Evolutionary conservation across 1,284 basidiomycete genomes (phyloP), one percentile per base, ranked within the genome.

Genomic region (Cryptococcus sp.): DNA sequence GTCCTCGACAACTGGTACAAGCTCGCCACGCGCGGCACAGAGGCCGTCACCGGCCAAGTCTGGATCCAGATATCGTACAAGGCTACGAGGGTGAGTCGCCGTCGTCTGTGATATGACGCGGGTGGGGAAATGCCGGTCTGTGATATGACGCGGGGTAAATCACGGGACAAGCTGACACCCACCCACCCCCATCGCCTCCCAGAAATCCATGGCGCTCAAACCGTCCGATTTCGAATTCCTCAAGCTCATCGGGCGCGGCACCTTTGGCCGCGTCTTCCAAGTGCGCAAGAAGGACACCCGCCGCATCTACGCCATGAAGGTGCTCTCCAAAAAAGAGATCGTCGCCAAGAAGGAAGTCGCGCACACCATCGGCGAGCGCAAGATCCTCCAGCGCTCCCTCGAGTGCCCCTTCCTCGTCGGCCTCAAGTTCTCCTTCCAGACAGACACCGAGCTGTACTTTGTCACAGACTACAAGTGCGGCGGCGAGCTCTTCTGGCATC

Each of bases 221-320:
- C 91, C 91, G 40, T 85, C 87, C 72, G 95, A 98, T 76, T 99
- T 99, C 72, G 96, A 98, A 71, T 97, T 98, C 79, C 85, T 99
- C 73, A 97, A 97, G 78, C 87, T 98, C 64, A 98, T 99, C 78
- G 96, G 96, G 47, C 87, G 92, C 52, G 96, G 96, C 5, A 98
- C 96, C 0, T 99, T 99, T 75, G 96, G 96, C n/a, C 88, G 91
- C 50, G 95, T 99, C 21, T 98, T 98, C 82, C 96, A 99, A 78
- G 95, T 98, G 40, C 89, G 95, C 60, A 98, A 98, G 80, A 87
- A 83, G 75, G 95, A 98, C 80, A 98, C 96, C 45, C 89, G 91
- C 76, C 89, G 96, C 51, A 98, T 99, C 80, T 99, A 98, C 79
- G 96, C 96, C 53, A 98, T 99, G 95, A 99, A 99, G 76, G 91